phyloP scores from a whole-genome alignment of 176 grass and related monocot species.

The Oryza brachyantha region DNA sequence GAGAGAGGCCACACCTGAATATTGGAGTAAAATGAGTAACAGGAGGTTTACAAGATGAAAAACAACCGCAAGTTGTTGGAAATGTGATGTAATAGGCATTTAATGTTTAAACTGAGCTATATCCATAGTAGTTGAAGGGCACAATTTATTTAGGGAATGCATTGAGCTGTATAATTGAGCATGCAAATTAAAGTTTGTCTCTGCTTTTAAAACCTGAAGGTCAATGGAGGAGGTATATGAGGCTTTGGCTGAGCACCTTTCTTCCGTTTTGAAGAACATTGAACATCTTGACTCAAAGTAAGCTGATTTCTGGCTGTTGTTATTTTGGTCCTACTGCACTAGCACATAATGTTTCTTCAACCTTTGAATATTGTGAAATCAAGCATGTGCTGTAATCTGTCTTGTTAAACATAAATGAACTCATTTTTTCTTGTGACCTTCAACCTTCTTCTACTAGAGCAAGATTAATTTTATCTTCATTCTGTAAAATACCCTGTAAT shows the following conservation, averaged over 20 bases:
- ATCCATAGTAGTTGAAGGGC: conserved; percentile 4
- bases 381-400: neutral
- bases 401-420: neutral
- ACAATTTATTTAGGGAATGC: neutral
- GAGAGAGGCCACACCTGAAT: neutral
- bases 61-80: neutral
- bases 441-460: neutral
- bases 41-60: neutral
- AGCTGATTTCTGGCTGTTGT: neutral
- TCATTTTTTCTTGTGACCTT: neutral
- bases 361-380: conserved; percentile 4
- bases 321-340: neutral
- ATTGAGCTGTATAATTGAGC: neutral
- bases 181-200: conserved; percentile 2
- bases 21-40: neutral
- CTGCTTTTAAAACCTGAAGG: conserved; percentile 39
- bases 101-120: neutral
- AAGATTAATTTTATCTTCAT: neutral
- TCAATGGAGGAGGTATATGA: conserved; percentile 89
- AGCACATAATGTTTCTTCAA: neutral
- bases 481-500: conserved; percentile 4
- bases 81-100: neutral
- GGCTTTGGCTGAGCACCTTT: conserved; percentile 63
- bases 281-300: conserved; percentile 74
- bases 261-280: conserved; percentile 47